Conservation (phyloP, 192 early-diverging fungal genomes). For the Pilaira anomala region DNA sequence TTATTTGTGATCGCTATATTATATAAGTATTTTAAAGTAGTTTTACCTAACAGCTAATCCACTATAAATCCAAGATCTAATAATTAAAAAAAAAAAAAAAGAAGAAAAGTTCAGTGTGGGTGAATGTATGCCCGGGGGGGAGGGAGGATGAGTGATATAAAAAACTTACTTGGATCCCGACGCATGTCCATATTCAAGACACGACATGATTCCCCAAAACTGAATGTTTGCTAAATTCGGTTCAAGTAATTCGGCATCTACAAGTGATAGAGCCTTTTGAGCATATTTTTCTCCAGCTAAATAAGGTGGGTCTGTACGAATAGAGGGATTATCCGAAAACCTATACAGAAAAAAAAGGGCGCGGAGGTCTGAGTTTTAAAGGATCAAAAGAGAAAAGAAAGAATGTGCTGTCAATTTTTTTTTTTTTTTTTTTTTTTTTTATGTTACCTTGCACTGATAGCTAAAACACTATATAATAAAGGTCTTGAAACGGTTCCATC, state of each 20-base stretch:
- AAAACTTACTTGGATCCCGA: conserved; percentile 22
- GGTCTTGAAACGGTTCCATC: conserved; percentile 44
- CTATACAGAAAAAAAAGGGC: conserved; percentile 1
- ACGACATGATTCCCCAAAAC: conserved; percentile 34
- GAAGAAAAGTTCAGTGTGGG: background rate
- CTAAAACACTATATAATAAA: conserved; percentile 44
- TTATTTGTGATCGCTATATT: background rate
- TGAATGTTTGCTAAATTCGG: conserved; percentile 48
- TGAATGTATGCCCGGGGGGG: background rate
- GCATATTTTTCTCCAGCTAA: conserved; percentile 50
- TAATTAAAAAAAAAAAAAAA: background rate
- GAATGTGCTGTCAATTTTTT: background rate
- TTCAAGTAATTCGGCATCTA: conserved; percentile 37
- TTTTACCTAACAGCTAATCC: conserved; percentile 46
- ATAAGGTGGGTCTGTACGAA: conserved; percentile 43
- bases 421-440: background rate
- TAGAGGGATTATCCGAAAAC: conserved; percentile 42
- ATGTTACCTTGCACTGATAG: conserved; percentile 41
- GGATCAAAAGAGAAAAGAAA: background rate
- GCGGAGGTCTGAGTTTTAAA: no score
- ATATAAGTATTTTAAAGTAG: background rate
- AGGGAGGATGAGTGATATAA: background rate
- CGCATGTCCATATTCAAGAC: conserved; percentile 32
- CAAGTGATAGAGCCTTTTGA: conserved; percentile 32
- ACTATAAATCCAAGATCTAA: conserved; percentile 48